Evolutionary conservation across 148 eudicot species (phyloP).

Genomic region (Pharnaceum exiguum): DNA sequence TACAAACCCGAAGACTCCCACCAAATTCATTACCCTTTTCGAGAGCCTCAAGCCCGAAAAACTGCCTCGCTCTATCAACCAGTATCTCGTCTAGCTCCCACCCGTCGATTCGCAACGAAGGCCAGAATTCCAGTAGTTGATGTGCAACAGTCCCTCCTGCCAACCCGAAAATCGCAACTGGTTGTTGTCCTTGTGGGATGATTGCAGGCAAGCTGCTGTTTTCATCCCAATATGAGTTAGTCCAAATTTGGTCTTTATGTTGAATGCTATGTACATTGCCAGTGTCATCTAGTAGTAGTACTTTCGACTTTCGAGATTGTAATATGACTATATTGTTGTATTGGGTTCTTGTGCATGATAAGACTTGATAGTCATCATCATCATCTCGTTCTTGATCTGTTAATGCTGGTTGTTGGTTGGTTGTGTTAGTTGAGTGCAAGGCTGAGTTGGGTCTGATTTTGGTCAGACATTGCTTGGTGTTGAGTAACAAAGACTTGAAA

Average conservation of each 20-base stretch:
- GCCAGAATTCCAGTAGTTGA: constrained; percentile 69
- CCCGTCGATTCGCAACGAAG: constrained; percentile 63
- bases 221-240: constrained; percentile 87
- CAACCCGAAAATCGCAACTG: constrained; percentile 77
- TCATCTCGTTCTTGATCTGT: constrained; percentile 12
- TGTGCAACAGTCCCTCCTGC: constrained; percentile 87
- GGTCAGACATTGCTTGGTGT: not conserved
- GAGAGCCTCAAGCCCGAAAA: constrained; percentile 57
- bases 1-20: constrained; percentile 54
- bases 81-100: constrained; percentile 85
- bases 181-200: constrained; percentile 64
- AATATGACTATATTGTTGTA: constrained; percentile 67
- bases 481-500: not conserved
- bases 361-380: constrained; percentile 36
- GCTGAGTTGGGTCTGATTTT: constrained; percentile 1
- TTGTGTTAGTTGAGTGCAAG: constrained; percentile 5
- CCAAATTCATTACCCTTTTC: constrained; percentile 51
- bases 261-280: constrained; percentile 78
- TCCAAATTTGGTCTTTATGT: constrained; percentile 54
- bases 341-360: constrained; percentile 39
- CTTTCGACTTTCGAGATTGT: constrained; percentile 42
- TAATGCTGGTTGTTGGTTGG: not conserved
- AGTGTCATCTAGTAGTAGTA: constrained; percentile 68
- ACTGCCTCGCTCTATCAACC: constrained; percentile 60
- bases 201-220: constrained; percentile 73